Evolutionary conservation across 306 rosid genomes (phyloP).

Genomic region (Astragalus glycyphyllos): DNA sequence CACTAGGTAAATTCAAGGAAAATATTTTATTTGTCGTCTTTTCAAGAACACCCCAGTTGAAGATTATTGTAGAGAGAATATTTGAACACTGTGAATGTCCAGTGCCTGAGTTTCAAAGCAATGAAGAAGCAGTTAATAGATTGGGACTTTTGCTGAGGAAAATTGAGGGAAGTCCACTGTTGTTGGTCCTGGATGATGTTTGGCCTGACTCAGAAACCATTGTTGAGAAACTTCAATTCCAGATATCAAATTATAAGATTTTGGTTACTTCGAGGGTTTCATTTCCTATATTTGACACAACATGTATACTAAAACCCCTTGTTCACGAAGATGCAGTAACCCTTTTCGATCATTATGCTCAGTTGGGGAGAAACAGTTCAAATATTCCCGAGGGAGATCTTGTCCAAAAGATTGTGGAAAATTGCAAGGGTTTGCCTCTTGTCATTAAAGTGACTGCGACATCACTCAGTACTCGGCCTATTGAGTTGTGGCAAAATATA

Average conservation of each 20-base stretch:
- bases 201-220: slow-evolving; percentile 66
- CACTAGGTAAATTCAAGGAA: slow-evolving; percentile 50
- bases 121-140: slow-evolving; percentile 34
- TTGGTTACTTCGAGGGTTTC: slow-evolving; percentile 67
- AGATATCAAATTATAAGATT: slow-evolving; percentile 55
- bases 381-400: slow-evolving; percentile 39
- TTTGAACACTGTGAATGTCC: slow-evolving; percentile 35
- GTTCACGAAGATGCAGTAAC: slow-evolving; percentile 49
- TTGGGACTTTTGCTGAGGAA: slow-evolving; percentile 40
- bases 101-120: slow-evolving; percentile 39
- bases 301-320: slow-evolving; percentile 46
- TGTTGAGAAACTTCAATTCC: slow-evolving; percentile 46
- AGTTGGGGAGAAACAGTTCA: slow-evolving; percentile 17
- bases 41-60: slow-evolving; percentile 51
- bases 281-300: slow-evolving; percentile 44
- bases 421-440: slow-evolving; percentile 62
- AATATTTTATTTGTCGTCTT: slow-evolving; percentile 57
- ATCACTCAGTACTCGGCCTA: slow-evolving; percentile 50
- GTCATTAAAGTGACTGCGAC: slow-evolving; percentile 56
- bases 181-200: slow-evolving; percentile 71
- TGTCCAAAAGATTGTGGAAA: slow-evolving; percentile 51
- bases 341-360: slow-evolving; percentile 60
- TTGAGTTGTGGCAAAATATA: slow-evolving; percentile 49
- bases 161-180: slow-evolving; percentile 37
- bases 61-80: slow-evolving; percentile 48